phyloP scores from a whole-genome alignment of 225 moss, liverwort and hornwort species.

The Marchantia polymorpha region DNA sequence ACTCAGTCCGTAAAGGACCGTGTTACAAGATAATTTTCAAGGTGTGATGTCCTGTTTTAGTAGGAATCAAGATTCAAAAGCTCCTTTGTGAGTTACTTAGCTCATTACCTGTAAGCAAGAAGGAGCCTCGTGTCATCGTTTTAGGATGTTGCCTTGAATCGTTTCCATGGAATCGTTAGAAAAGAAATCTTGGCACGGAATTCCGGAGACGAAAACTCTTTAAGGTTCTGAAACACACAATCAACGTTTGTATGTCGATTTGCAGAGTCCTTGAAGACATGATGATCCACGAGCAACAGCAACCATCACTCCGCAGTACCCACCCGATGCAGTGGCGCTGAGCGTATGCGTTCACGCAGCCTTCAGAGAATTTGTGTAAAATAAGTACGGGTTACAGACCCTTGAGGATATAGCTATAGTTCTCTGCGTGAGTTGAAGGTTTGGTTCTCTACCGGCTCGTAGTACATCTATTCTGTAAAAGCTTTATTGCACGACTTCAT shows the following conservation, averaged over 20 bases:
- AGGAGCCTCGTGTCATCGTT: no score
- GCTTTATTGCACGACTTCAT: slow-evolving; percentile 5
- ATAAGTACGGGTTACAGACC: slow-evolving; percentile 24
- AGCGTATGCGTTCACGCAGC: slow-evolving; percentile 12
- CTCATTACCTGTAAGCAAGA: background rate
- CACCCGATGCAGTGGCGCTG: slow-evolving; percentile 13
- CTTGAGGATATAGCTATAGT: slow-evolving; percentile 17
- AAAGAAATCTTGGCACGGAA: background rate
- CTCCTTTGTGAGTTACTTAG: background rate
- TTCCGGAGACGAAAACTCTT: background rate
- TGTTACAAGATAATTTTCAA: slow-evolving; percentile 13
- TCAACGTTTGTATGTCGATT: background rate
- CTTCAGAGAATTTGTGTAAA: slow-evolving; percentile 14
- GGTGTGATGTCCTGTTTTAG: background rate
- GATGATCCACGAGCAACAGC: slow-evolving; percentile 16
- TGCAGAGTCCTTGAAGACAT: slow-evolving; percentile 7
- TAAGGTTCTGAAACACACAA: background rate
- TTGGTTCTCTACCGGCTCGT: slow-evolving; percentile 21
- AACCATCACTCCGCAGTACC: slow-evolving; percentile 11
- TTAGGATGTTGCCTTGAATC: no score
- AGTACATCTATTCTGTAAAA: slow-evolving; percentile 1
- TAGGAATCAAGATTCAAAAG: background rate
- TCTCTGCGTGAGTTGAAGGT: slow-evolving; percentile 25
- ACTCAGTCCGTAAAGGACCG: slow-evolving; percentile 16
- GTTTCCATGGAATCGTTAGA: no score